phyloP scores from a whole-genome alignment of 331 rosid species.

The Saraca asoca region DNA sequence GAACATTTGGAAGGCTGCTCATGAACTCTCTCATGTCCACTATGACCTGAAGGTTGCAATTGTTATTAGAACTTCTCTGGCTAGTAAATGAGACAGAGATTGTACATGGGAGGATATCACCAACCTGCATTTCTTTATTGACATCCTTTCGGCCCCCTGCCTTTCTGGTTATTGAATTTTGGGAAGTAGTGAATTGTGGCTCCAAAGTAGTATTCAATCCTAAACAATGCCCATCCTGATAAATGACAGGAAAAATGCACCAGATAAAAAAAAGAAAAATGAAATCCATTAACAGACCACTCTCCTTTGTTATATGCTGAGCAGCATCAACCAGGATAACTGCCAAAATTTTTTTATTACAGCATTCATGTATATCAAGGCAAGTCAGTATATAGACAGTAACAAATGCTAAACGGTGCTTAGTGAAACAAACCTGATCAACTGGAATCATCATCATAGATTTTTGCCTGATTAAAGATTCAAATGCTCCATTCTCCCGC shows the following conservation, averaged over 20 bases:
- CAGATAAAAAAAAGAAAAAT: slow-evolving; percentile 11
- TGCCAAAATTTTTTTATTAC: neutral
- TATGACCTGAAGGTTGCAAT: slow-evolving; percentile 68
- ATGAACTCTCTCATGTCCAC: slow-evolving; percentile 99
- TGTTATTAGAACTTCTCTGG: slow-evolving; percentile 18
- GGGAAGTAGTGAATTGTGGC: slow-evolving; percentile 46
- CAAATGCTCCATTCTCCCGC: slow-evolving; percentile 93
- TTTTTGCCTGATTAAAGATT: slow-evolving; percentile 94
- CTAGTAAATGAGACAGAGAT: slow-evolving; percentile 29
- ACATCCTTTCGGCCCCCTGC: slow-evolving; percentile 88
- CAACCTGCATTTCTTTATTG: slow-evolving; percentile 83
- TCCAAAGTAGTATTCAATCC: slow-evolving; percentile 67
- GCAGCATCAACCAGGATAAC: neutral
- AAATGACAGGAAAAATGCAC: slow-evolving; percentile 36
- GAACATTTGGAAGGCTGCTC: slow-evolving; percentile 99
- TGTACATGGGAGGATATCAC: slow-evolving; percentile 26
- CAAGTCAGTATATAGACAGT: neutral
- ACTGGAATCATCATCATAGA: slow-evolving; percentile 95
- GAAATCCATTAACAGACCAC: slow-evolving; percentile 10
- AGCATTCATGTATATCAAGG: neutral
- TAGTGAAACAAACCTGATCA: slow-evolving; percentile 65
- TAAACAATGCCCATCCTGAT: slow-evolving; percentile 66
- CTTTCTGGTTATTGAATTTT: slow-evolving; percentile 81
- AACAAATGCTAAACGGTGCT: neutral
- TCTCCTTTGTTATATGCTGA: neutral